Evolutionary conservation across 352 stramenopile genomes (phyloP), one percentile per base, ranked within the genome.

Genomic region (Phytopythium kandeliae): DNA sequence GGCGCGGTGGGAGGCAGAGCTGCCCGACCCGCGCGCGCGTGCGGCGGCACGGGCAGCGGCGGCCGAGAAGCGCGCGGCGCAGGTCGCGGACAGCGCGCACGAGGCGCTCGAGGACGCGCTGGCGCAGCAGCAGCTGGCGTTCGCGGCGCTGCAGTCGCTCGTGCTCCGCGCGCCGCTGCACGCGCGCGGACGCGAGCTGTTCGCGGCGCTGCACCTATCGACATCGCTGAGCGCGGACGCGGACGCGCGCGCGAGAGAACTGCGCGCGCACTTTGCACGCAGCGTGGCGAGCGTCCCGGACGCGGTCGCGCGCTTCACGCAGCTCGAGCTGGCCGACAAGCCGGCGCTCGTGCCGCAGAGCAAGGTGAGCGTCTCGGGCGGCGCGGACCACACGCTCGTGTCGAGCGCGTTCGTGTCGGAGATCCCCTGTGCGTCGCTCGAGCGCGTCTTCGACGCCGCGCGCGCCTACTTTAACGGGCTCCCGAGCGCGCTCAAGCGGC

Each of bases 401-500:
- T 69, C 66, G 13, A 70, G 63, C 24, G 52, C 67, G 2, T 75
- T 71, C 45, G 40, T 75, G 8, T 63, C 63, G 1, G 63, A 75
- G 44, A 71, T 75, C 38, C 63, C 63, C 15, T 54, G 68, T 54
- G 57, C 57, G 22, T 75, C 66, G 15, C 55, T 75, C 10, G 58
- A 69, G 33, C 53, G 67, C 11, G 63, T 72, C 19, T 72, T 72
- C 46, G 57, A 48, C 4, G 66, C 59, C 1, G 57, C 65, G 19
- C 24, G 65, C 49, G 45, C 55, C 11, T 71, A 74, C 25, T 69
- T 71, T 19, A 43, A 52, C 17, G 10, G 25, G 2, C 53, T 67
- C 21, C 60, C 60, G 45, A 60, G 41, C 48, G 57, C 57, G 17
- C 62, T 75, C 52, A 69, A 71, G 60, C 54, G 51, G 16, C 66